phyloP scores from a whole-genome alignment of 768 basidiomycete species.

The Leucocoprinus leucothites region DNA sequence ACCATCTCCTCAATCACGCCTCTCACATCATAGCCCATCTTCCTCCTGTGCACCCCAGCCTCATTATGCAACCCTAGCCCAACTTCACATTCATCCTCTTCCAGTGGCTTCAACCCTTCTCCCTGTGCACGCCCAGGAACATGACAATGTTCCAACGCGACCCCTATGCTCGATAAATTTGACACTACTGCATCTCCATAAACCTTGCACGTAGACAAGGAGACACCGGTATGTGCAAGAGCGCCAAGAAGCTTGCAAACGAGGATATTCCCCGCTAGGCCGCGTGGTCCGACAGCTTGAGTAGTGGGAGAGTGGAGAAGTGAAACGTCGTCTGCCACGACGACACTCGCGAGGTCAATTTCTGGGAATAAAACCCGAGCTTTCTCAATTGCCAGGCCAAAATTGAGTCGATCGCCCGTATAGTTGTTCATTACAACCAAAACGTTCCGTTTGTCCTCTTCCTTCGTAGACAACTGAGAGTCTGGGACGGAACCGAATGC shows the following conservation, averaged over 20 bases:
- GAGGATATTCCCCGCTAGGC: conserved; percentile 43
- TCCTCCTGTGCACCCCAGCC: conserved; percentile 35
- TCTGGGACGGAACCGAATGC: conserved; percentile 22
- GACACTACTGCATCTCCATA: conserved; percentile 32
- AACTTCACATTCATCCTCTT: conserved; percentile 37
- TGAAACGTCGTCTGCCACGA: conserved; percentile 57
- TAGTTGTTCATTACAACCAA: conserved; percentile 45
- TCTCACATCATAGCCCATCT: conserved; percentile 29
- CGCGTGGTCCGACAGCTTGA: conserved; percentile 45
- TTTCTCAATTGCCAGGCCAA: conserved; percentile 54
- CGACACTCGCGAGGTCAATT: conserved; percentile 39
- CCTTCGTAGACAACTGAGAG: background rate
- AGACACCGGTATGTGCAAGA: conserved; percentile 37
- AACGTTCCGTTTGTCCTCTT: conserved; percentile 26
- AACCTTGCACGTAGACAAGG: conserved; percentile 28
- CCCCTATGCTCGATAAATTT: conserved; percentile 32
- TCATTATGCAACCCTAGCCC: conserved; percentile 60
- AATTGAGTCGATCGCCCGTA: conserved; percentile 56
- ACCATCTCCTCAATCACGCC: conserved; percentile 31
- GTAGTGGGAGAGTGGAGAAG: conserved; percentile 24
- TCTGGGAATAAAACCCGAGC: conserved; percentile 31
- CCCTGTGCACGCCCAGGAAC: conserved; percentile 39
- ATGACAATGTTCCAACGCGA: conserved; percentile 54
- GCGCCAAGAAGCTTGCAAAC: conserved; percentile 59
- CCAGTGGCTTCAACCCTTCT: conserved; percentile 19